Conservation (phyloP, 2,329 filamentous ascomycete genomes). For the Ophiocordyceps camponoti-leonardi region DNA sequence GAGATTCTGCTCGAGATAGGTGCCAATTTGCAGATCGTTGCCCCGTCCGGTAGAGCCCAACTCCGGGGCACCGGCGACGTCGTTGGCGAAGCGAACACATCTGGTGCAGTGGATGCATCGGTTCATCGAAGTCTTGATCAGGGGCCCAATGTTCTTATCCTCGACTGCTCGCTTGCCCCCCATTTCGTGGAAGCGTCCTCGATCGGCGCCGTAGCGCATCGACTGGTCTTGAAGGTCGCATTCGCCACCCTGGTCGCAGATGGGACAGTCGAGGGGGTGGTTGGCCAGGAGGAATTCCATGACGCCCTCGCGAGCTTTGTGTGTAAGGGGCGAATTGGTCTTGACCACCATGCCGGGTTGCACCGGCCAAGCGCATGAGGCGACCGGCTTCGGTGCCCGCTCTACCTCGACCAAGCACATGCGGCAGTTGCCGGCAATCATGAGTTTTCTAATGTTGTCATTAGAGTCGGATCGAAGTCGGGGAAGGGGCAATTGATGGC, state of each 20-base stretch:
- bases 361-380: conserved; percentile 97
- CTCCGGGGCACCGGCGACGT: conserved; percentile 88
- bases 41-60: conserved; percentile 88
- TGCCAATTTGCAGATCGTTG: conserved; percentile 95
- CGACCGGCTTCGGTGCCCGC: conserved; percentile 87
- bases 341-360: conserved; percentile 98
- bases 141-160: conserved; percentile 96
- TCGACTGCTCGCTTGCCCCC: conserved; percentile 94
- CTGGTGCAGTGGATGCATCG: conserved; percentile 98
- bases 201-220: conserved; percentile 93
- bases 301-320: conserved; percentile 96
- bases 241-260: conserved; percentile 97
- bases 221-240: conserved; percentile 99
- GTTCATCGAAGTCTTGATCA: conserved; percentile 99
- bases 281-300: conserved; percentile 98
- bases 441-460: conserved; percentile 56
- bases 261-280: conserved; percentile 87
- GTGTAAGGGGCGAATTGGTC: conserved; percentile 87
- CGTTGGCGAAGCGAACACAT: conserved; percentile 95
- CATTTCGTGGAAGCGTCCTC: conserved; percentile 92
- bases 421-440: conserved; percentile 98
- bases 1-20: conserved; percentile 86
- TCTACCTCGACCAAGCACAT: conserved; percentile 99
- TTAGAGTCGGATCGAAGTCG: conserved; percentile 19
- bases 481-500: conserved; percentile 1